phyloP scores from a whole-genome alignment of 1,139 yeast species.

The Torulaspora pretoriensis region DNA sequence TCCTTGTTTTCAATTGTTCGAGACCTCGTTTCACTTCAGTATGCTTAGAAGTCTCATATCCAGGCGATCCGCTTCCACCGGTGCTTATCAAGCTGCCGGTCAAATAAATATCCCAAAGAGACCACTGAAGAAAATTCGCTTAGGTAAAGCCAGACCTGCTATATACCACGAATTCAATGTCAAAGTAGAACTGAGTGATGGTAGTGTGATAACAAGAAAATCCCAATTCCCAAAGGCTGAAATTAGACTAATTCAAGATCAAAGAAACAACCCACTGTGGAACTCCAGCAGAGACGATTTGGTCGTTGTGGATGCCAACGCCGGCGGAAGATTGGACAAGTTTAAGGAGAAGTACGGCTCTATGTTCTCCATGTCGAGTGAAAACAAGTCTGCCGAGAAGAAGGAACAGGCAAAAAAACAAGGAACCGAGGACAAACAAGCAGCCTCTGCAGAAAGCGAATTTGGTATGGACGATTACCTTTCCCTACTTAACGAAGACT shows the following conservation, averaged over 20 bases:
- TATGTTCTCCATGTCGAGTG: slow-evolving; percentile 41
- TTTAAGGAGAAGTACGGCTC: slow-evolving; percentile 70
- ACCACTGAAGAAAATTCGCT: slow-evolving; percentile 39
- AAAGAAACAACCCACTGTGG: slow-evolving; percentile 82
- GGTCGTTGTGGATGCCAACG: slow-evolving; percentile 68
- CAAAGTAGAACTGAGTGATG: slow-evolving; percentile 83
- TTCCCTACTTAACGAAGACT: slow-evolving; percentile 60
- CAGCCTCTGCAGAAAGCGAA: slow-evolving; percentile 28
- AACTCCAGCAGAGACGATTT: slow-evolving; percentile 81
- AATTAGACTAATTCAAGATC: slow-evolving; percentile 80
- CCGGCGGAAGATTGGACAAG: slow-evolving; percentile 79
- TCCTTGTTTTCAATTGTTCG: too few relatives aligned
- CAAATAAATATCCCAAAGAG: slow-evolving; percentile 37
- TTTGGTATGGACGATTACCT: slow-evolving; percentile 50
- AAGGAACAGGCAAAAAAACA: slow-evolving; percentile 21
- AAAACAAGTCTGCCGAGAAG: slow-evolving; percentile 10
- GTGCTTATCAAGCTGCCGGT: slow-evolving; percentile 28
- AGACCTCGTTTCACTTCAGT: background rate
- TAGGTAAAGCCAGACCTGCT: slow-evolving; percentile 87
- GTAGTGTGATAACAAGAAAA: slow-evolving; percentile 77
- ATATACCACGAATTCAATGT: slow-evolving; percentile 88
- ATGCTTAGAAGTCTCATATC: slow-evolving; percentile 15
- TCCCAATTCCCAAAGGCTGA: slow-evolving; percentile 89
- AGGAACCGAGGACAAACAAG: background rate
- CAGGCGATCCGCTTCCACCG: slow-evolving; percentile 29